Evolutionary conservation across 1,139 yeast genomes (phyloP).

Genomic region (Kodamaea plutei): DNA sequence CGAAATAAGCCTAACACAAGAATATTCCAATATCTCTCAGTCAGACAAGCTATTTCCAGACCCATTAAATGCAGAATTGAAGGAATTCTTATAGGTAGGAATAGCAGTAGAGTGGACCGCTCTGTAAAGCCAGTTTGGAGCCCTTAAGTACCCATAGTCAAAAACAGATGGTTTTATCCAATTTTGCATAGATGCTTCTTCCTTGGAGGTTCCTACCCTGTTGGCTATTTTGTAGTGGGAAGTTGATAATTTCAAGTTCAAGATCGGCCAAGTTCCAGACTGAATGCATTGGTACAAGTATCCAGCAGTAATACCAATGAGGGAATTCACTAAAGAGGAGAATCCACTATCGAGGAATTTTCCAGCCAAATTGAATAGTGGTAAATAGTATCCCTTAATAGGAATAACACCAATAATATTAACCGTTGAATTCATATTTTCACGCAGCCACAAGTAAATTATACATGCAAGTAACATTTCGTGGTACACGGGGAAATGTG

Average conservation of each 20-base stretch:
- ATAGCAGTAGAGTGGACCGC: too few species aligned
- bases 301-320: constrained; percentile 51
- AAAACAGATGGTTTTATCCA: constrained; percentile 33
- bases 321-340: constrained; percentile 33
- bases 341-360: constrained; percentile 44
- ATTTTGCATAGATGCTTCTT: constrained; percentile 14
- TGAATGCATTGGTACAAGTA: constrained; percentile 59
- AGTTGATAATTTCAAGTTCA: constrained; percentile 22
- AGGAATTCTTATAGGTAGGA: too few species aligned
- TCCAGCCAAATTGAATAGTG: constrained; percentile 50
- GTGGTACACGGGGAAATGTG: constrained; percentile 19
- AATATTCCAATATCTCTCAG: too few species aligned
- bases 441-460: constrained; percentile 58
- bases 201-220: constrained; percentile 25
- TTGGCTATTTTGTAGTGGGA: constrained; percentile 16
- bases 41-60: too few species aligned
- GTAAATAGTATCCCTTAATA: constrained; percentile 55
- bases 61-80: too few species aligned
- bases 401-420: constrained; percentile 52
- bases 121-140: constrained; percentile 40
- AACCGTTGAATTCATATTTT: constrained; percentile 46
- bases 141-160: constrained; percentile 43
- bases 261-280: constrained; percentile 46
- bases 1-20: too few species aligned
- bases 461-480: constrained; percentile 48